A percentile compares a stretch with the other conserved stretches of the same genome.
phyloP scores from a whole-genome alignment of 164 flowering plant genomes.

The Tetracentron sinense region DNA sequence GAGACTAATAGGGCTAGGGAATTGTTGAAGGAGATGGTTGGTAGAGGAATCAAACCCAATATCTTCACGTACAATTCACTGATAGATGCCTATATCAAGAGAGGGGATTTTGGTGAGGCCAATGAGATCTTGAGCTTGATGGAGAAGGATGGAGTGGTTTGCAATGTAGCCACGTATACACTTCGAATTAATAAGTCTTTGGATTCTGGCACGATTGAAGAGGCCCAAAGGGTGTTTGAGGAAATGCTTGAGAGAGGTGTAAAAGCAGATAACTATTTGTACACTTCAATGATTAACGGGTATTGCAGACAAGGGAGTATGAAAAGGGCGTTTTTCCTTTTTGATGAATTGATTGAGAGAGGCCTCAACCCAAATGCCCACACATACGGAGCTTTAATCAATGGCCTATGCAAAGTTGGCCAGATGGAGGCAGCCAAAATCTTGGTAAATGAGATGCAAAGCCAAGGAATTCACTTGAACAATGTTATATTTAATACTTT shows the following conservation, averaged over 20 bases:
- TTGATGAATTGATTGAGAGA: slow-evolving; percentile 41
- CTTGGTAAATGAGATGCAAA: slow-evolving; percentile 50
- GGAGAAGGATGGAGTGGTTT: slow-evolving; percentile 33
- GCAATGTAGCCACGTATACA: slow-evolving; percentile 44
- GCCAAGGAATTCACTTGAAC: slow-evolving; percentile 44
- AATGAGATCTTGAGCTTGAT: slow-evolving; percentile 32
- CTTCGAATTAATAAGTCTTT: slow-evolving; percentile 43
- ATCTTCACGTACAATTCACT: slow-evolving; percentile 41
- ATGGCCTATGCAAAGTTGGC: slow-evolving; percentile 55
- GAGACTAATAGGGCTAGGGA: slow-evolving; percentile 37
- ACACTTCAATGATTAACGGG: slow-evolving; percentile 40
- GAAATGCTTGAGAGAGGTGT: slow-evolving; percentile 50
- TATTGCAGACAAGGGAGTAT: slow-evolving; percentile 36
- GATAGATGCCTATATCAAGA: slow-evolving; percentile 43
- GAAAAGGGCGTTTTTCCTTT: slow-evolving; percentile 39
- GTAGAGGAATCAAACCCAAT: slow-evolving; percentile 50
- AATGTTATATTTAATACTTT: slow-evolving; percentile 36
- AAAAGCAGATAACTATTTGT: slow-evolving; percentile 37
- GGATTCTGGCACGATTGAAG: slow-evolving; percentile 36
- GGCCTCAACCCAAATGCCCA: slow-evolving; percentile 46
- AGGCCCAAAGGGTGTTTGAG: slow-evolving; percentile 39
- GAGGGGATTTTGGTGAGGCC: slow-evolving; percentile 31
- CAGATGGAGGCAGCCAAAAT: slow-evolving; percentile 42
- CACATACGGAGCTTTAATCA: slow-evolving; percentile 46
- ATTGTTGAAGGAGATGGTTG: slow-evolving; percentile 36